Evolutionary conservation across 305 asterid genomes (phyloP).

Genomic region (Solanum hybrid): DNA sequence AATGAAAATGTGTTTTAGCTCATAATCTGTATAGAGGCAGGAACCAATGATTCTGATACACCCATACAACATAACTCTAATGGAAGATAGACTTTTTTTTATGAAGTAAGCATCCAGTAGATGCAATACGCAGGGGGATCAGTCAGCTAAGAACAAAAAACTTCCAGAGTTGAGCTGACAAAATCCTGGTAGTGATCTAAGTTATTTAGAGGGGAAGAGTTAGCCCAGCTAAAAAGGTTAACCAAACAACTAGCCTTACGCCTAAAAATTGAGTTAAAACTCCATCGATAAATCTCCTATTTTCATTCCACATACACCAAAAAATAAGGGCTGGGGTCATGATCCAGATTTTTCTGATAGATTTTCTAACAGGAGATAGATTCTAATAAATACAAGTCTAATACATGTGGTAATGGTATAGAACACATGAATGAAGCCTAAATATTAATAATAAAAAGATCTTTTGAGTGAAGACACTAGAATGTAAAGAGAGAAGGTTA

Average conservation of each 20-base stretch:
- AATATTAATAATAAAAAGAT: background rate
- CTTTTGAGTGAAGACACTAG: background rate
- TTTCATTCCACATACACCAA: background rate
- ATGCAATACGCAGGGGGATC: background rate
- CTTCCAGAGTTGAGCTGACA: background rate
- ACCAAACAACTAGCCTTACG: background rate
- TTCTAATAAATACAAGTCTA: background rate
- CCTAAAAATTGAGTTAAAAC: background rate
- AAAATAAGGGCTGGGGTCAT: background rate
- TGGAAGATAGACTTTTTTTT: background rate
- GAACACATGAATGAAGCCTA: background rate
- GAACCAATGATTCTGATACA: background rate
- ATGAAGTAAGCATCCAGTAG: background rate
- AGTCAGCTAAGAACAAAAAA: background rate
- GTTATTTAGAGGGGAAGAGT: background rate
- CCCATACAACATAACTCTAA: background rate
- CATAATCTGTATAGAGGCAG: background rate
- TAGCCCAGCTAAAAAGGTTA: background rate
- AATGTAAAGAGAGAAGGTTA: background rate
- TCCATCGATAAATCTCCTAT: background rate
- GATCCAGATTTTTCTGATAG: background rate
- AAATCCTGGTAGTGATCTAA: background rate
- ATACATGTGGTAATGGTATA: background rate
- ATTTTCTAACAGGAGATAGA: background rate
- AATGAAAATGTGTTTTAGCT: background rate